These are phyloP conservation scores for Smittium mucronatum DNA, from an alignment of 371 early-diverging fungal genomes.

Conservation along the genomic window DNA sequence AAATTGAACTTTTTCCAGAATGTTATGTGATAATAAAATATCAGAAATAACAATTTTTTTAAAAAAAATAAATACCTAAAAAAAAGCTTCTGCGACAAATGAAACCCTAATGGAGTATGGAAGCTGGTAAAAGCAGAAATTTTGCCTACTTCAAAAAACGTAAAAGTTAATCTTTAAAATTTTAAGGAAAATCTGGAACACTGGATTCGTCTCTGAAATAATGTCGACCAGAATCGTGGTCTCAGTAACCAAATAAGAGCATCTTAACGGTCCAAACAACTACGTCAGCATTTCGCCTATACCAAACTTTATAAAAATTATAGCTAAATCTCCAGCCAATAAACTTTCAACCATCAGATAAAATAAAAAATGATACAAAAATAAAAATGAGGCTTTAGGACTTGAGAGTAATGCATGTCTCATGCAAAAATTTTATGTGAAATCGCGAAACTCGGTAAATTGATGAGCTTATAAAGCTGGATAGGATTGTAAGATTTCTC, in stretches of 20 bases:
- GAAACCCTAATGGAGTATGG: background rate
- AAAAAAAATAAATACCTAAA: background rate
- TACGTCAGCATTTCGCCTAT: background rate
- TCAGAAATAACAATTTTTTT: background rate
- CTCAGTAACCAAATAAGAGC: background rate
- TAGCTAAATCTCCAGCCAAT: background rate
- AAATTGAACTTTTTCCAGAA: background rate
- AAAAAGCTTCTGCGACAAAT: background rate
- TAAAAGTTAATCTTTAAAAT: background rate
- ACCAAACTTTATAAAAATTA: background rate
- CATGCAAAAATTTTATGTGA: background rate
- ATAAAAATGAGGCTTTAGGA: background rate
- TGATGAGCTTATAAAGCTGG: background rate
- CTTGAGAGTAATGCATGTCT: background rate
- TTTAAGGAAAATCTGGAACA: background rate
- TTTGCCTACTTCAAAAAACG: background rate
- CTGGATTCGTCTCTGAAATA: background rate
- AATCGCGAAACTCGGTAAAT: background rate
- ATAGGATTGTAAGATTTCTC: background rate
- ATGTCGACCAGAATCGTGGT: background rate
- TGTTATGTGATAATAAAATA: background rate
- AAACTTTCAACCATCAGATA: background rate
- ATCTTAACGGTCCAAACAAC: constrained; percentile 2
- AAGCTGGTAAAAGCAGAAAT: background rate
- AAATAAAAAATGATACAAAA: background rate